Conservation (phyloP, 805 yeast genomes). For the Maudiozyma saulgeensis region DNA sequence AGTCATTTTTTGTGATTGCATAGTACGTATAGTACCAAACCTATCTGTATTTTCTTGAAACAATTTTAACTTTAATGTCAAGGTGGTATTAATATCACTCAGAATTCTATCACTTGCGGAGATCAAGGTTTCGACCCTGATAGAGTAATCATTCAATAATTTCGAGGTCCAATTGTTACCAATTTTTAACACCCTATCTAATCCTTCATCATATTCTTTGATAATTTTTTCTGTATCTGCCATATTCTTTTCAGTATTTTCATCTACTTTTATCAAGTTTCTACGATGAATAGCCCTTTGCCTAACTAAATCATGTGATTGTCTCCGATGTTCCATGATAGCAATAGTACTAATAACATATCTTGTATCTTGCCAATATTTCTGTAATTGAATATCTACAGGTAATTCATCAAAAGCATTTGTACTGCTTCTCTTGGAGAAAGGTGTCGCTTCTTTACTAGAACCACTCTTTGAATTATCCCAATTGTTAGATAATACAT, state of each 20-base stretch:
- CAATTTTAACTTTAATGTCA: slow-evolving; percentile 45
- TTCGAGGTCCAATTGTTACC: slow-evolving; percentile 27
- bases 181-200: slow-evolving; percentile 20
- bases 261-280: slow-evolving; percentile 8
- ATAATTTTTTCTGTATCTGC: slow-evolving; percentile 12
- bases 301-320: slow-evolving; percentile 18
- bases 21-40: slow-evolving; percentile 17
- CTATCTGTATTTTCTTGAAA: slow-evolving; percentile 27
- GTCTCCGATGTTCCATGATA: slow-evolving; percentile 21
- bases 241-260: slow-evolving; percentile 13
- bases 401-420: slow-evolving; percentile 4
- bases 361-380: slow-evolving; percentile 19
- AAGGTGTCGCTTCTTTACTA: background rate
- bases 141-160: slow-evolving; percentile 34
- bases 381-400: slow-evolving; percentile 17
- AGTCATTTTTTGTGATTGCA: slow-evolving; percentile 18
- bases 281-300: slow-evolving; percentile 13
- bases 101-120: slow-evolving; percentile 58
- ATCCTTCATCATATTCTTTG: slow-evolving; percentile 15
- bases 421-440: background rate
- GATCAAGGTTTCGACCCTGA: slow-evolving; percentile 49
- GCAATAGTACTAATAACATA: slow-evolving; percentile 18
- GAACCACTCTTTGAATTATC: background rate
- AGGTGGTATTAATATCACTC: slow-evolving; percentile 65
- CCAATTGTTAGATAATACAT: background rate